Evolutionary conservation across 139 green algal species (phyloP).

Genomic region (Nannochloris sp.): DNA sequence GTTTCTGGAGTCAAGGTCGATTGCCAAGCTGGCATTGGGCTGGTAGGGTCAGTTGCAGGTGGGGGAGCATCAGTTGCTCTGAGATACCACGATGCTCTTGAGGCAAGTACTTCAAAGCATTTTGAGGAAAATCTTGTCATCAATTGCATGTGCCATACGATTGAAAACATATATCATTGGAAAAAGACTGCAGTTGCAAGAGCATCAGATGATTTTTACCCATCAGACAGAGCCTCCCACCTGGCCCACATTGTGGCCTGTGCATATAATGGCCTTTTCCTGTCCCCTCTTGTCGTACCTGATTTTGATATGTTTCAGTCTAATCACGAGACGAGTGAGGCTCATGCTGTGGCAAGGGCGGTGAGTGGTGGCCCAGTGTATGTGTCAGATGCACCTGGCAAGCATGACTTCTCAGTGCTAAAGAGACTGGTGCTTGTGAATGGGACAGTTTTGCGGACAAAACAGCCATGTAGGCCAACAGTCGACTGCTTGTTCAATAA

Average conservation of each 20-base stretch:
- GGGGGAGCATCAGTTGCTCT: constrained; percentile 48
- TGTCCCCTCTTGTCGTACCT: constrained; percentile 43
- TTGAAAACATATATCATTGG: constrained; percentile 77
- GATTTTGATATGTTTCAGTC: constrained; percentile 17
- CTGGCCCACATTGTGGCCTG: constrained; percentile 83
- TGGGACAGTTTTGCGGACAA: constrained; percentile 50
- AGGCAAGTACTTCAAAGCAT: constrained; percentile 62
- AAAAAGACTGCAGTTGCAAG: constrained; percentile 19
- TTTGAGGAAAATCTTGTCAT: constrained; percentile 87
- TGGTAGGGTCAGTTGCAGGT: constrained; percentile 36
- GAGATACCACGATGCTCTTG: constrained; percentile 59
- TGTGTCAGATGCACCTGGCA: constrained; percentile 76
- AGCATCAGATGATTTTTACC: constrained; percentile 75
- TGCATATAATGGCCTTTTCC: constrained; percentile 75
- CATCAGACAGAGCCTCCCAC: constrained; percentile 59
- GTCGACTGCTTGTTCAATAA: constrained; percentile 83
- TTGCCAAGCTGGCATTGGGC: constrained; percentile 61
- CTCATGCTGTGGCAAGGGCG: constrained; percentile 40
- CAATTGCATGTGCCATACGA: constrained; percentile 99
- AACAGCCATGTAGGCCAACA: constrained; percentile 76
- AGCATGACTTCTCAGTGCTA: constrained; percentile 75
- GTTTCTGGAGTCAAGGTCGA: constrained; percentile 94
- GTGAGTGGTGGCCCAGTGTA: constrained; percentile 62
- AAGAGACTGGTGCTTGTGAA: constrained; percentile 57
- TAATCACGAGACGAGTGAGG: not conserved